Base-by-base conservation (phyloP, 305 asterid species). In the Fraxinus ornus region DNA sequence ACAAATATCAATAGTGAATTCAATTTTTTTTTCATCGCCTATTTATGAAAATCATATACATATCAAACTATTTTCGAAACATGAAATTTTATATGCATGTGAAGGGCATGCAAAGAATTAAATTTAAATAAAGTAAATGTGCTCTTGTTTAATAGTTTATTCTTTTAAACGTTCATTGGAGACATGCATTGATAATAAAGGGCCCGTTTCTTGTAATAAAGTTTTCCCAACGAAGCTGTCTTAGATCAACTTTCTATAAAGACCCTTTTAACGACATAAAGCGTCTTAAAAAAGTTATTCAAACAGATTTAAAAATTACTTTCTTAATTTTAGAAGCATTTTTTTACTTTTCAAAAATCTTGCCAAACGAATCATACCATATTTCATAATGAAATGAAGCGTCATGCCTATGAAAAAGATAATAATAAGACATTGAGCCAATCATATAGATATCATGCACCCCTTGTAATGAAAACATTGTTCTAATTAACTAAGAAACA, bases 181-280 rank as follows among this genome's bases (percentile, higher is more conserved):
- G 21, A 49, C 21, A 17, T n/a, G 24, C 9, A 55, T 15, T 4
- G 60, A 49, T 15, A 13, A 49, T 1, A 13, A 49, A 13, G 1
- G 10, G 10, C 6, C 1, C 21, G 1, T 49, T 49, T 13, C 0
- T 13, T 49, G 19, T 12, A 49, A 3, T 13, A 3, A 17, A 15
- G 0, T 0, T 49, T 49, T 9, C 0, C 0, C 7, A 0, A 15
- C 0, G 0, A 49, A 49, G 2, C 0, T 3, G 4, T 13, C 19
- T 49, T 49, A 15, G 2, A 1, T 13, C 2, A 49, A 3, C 21
- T 13, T 49, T 1, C 0, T 49, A 0, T 15, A 3, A 15, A 49
- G 4, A 15, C 7, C 1, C 60, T 15, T 13, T 1, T 13, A 13
- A 3, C n/a, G 5, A 49, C 5, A 49, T 1, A 49, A 15, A 15